Evolutionary conservation across 2,329 filamentous ascomycete genomes (phyloP).

Genomic region (Pseudogymnoascus sp.): DNA sequence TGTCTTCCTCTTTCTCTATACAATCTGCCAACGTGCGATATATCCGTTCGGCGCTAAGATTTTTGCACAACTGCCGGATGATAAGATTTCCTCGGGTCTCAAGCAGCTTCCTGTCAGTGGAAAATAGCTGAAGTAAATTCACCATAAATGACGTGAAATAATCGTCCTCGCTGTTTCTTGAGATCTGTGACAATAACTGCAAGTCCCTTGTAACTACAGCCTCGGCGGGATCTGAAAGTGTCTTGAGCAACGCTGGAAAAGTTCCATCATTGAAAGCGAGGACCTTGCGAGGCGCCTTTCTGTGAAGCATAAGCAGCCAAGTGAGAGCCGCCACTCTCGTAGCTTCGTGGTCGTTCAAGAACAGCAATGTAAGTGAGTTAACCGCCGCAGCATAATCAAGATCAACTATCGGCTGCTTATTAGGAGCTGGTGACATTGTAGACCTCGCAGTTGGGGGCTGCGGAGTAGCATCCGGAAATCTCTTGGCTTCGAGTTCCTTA

Average conservation of each 20-base stretch:
- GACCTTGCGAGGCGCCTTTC: constrained; percentile 87
- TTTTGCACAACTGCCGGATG: constrained; percentile 88
- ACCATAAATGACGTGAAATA: constrained; percentile 99
- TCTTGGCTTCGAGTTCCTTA: constrained; percentile 44
- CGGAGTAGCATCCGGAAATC: constrained; percentile 45
- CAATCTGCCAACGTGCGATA: constrained; percentile 94
- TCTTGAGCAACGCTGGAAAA: constrained; percentile 92
- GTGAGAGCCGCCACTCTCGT: constrained; percentile 88
- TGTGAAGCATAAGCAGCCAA: constrained; percentile 96
- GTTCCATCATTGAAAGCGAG: constrained; percentile 95
- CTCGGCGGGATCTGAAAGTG: constrained; percentile 88
- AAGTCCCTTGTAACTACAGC: constrained; percentile 92
- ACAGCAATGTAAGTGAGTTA: constrained; percentile 83
- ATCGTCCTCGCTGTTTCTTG: constrained; percentile 89
- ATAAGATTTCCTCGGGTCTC: constrained; percentile 94
- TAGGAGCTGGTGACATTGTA: constrained; percentile 16
- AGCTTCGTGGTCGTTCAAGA: constrained; percentile 93
- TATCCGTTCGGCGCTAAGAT: constrained; percentile 86
- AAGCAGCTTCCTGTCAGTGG: constrained; percentile 81
- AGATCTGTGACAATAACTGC: constrained; percentile 90
- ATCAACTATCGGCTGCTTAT: constrained; percentile 48
- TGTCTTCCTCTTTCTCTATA: constrained; percentile 93
- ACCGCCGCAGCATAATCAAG: constrained; percentile 96
- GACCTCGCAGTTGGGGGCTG: constrained; percentile 32
- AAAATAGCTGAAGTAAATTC: constrained; percentile 88